These are phyloP conservation scores for Coprinopsis cinerea DNA, from an alignment of 768 basidiomycete species.

Conservation along the genomic window DNA sequence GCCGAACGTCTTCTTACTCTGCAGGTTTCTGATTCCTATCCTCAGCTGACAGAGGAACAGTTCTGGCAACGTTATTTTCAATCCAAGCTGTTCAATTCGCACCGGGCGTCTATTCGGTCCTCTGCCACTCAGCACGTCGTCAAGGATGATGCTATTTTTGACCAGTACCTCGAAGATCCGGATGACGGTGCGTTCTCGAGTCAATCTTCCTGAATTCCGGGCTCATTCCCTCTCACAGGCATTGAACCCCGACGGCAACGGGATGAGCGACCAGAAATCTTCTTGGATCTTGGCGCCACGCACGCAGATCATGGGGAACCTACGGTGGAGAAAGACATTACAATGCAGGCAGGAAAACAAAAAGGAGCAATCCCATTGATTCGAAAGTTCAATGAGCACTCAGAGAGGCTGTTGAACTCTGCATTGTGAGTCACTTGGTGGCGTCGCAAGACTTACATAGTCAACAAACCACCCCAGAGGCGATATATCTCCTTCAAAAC, in stretches of 20 bases:
- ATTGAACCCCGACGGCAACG: conserved; percentile 71
- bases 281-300: conserved; percentile 84
- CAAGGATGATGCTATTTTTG: conserved; percentile 90
- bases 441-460: background rate
- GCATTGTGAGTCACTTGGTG: conserved; percentile 45
- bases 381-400: conserved; percentile 96
- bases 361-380: conserved; percentile 86
- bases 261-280: conserved; percentile 63
- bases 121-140: conserved; percentile 79
- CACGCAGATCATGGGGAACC: conserved; percentile 91
- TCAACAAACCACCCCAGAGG: conserved; percentile 32
- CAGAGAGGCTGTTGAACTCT: conserved; percentile 79
- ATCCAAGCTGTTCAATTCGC: conserved; percentile 91
- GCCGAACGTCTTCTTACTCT: conserved; percentile 8
- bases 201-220: conserved; percentile 4
- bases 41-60: conserved; percentile 78
- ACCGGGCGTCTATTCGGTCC: conserved; percentile 88
- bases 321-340: conserved; percentile 83
- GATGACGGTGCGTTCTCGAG: conserved; percentile 69
- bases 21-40: conserved; percentile 4
- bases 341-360: conserved; percentile 94
- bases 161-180: conserved; percentile 92
- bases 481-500: conserved; percentile 53
- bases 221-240: conserved; percentile 33
- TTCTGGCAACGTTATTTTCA: conserved; percentile 99